These are phyloP conservation scores for Litsea cubeba DNA, from an alignment of 164 flowering plant species.

Conservation along the genomic window DNA sequence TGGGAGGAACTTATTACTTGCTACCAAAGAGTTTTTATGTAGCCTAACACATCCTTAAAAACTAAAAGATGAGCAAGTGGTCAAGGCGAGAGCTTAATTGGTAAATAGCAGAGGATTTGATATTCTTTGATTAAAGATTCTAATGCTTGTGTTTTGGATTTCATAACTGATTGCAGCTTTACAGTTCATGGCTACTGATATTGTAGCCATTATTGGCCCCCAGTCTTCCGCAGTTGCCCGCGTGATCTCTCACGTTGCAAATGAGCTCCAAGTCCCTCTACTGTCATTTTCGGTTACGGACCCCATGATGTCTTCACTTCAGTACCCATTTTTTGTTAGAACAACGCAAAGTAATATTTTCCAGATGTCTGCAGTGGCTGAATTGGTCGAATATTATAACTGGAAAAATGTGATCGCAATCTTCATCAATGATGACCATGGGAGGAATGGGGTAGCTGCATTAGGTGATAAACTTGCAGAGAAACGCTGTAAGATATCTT, in stretches of 20 bases:
- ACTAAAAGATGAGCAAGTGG: too few relatives aligned
- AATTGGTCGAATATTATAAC: slow-evolving; percentile 54
- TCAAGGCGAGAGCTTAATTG: too few relatives aligned
- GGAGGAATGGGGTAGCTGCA: slow-evolving; percentile 78
- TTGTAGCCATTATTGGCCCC: slow-evolving; percentile 78
- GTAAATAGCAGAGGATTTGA: too few relatives aligned
- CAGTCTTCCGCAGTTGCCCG: slow-evolving; percentile 81
- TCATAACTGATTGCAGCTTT: slow-evolving; percentile 39
- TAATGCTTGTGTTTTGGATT: background rate
- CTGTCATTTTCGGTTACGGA: slow-evolving; percentile 88
- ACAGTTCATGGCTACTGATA: slow-evolving; percentile 75
- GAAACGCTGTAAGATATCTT: slow-evolving; percentile 59
- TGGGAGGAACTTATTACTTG: too few relatives aligned
- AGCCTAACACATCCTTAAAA: too few relatives aligned
- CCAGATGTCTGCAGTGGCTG: slow-evolving; percentile 88
- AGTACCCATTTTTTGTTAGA: slow-evolving; percentile 75
- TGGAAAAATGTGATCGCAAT: slow-evolving; percentile 78
- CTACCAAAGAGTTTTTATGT: too few relatives aligned
- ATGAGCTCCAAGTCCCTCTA: slow-evolving; percentile 81
- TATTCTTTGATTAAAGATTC: background rate
- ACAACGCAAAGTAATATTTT: slow-evolving; percentile 66
- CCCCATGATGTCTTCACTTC: slow-evolving; percentile 71
- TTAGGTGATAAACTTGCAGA: slow-evolving; percentile 62
- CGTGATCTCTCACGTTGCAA: slow-evolving; percentile 61
- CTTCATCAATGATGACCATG: slow-evolving; percentile 70